Base-by-base conservation (phyloP, 129 eudicot genomes). In the Saussurea involucrata region DNA sequence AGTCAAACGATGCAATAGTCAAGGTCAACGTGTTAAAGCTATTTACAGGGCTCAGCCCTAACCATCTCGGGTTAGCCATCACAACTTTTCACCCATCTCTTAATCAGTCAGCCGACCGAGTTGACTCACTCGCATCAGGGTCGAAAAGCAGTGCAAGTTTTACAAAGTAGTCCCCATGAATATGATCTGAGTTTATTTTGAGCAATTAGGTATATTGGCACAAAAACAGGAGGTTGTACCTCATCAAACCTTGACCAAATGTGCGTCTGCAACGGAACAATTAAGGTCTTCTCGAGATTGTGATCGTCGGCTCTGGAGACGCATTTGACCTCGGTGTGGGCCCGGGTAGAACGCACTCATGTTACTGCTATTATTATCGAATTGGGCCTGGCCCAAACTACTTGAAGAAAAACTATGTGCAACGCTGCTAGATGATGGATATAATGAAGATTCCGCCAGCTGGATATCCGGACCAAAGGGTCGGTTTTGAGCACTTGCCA, bases 211-310 rank as follows among this genome's bases (percentile, higher is more conserved):
- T 15, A 68, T 33, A 24, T 55, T 33, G 44, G 61, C 72, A n/a
- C 27, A 68, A 68, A 60, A 60, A 60, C 22, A 73, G 11, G 34
- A 21, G 15, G 55, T n/a, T n/a, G n/a, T 10, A 60, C 33, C 32
- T 80, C 36, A 27, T 82, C 86, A 91, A 60, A 85, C 90, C 82
- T 89, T 95, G 25, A 68, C 85, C 87, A 90, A 68, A 81, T 89
- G 95, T 10, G 91, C 88, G 28, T 92, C 97, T 69, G 96, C 88
- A 34, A 95, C 68, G 1, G 99, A 92, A 55, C 87, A 81, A 75
- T 63, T 88, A 55, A 95, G 99, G 75, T 95, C 99, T 79, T 92
- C 99, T 53, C 97, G 92, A 68, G 99, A 95, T 69, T 92, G 96
- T 20, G 99, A 95, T 81, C 97, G 85, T 78, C 99, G 78, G 83